Evolutionary conservation across 2,329 filamentous ascomycete species (phyloP), one percentile per base, ranked within the genome.

Genomic region (Pestalotiopsis sp.): DNA sequence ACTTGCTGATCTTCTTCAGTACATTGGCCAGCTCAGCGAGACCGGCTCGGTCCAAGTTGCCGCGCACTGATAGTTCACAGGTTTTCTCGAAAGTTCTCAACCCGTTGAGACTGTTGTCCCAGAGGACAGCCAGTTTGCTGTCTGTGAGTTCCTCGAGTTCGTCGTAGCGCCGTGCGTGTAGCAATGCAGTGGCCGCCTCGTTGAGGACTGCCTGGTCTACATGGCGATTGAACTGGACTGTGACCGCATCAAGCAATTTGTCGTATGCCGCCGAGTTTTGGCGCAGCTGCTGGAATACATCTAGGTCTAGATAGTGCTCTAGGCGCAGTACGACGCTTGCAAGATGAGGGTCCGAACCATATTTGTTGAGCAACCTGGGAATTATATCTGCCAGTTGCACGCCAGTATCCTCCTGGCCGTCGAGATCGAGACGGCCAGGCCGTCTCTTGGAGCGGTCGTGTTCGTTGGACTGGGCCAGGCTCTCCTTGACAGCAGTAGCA

Each of bases 211-310:
- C 89, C 74, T 93, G 92, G 75, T 97, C 93, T 58, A 93, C 93
- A 77, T 99, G 96, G n/a, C 94, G 90, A 74, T 92, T 90, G 81
- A 99, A 98, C 75, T 99, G 96, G 68, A 93, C 94, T 79, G 93
- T 94, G 74, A 98, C 94, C 75, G 98, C 95, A 73, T 97, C 94
- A 1, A 99, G 84, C 38, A 98, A 83, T 25, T 91, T 90, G 6
- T 91, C 89, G 76, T 97, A 97, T 2, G 90, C 91, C 1, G 92
- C 91, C 0, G 93, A 90, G 72, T 97, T 94, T 78, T 97, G 94
- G 65, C 95, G 91, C 49, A 98, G 84, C 75, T 97, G 93, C 77
- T 95, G 92, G 77, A 98, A 97, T 25, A 95, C 89, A 56, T 95
- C 92, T 1, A 98, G 86, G 73, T 97, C 93, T 25, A 99, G 89